Percentiles rank a stretch among this genome's conserved stretches.
These are phyloP conservation scores for Populus simonii DNA, from an alignment of 345 rosid species.

Conservation along the genomic window DNA sequence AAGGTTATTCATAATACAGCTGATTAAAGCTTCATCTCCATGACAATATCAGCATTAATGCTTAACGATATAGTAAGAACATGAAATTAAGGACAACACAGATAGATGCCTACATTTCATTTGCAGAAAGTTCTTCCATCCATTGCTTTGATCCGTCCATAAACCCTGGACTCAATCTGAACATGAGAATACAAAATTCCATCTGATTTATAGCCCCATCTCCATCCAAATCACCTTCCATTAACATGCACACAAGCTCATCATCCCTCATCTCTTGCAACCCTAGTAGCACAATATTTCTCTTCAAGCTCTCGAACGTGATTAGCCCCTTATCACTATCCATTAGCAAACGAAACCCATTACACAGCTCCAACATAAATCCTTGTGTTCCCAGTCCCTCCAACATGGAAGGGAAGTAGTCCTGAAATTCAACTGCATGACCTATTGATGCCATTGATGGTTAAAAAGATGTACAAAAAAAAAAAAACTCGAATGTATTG, in stretches of 20 bases:
- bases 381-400: conserved; percentile 51
- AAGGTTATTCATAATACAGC: background rate
- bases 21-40: background rate
- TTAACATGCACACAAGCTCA: conserved; percentile 55
- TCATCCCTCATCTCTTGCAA: conserved; percentile 54
- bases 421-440: conserved; percentile 43
- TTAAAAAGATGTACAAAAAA: background rate
- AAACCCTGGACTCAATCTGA: conserved; percentile 55
- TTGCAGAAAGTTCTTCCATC: conserved; percentile 17
- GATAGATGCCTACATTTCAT: background rate
- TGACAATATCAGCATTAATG: background rate
- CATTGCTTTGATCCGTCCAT: conserved; percentile 39
- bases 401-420: conserved; percentile 59
- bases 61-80: background rate
- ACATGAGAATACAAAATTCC: conserved; percentile 69
- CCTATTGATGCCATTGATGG: conserved; percentile 21
- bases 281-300: conserved; percentile 51
- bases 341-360: conserved; percentile 56
- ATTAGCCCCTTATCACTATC: conserved; percentile 60
- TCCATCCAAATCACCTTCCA: conserved; percentile 63
- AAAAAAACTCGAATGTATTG: background rate
- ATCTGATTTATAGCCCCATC: conserved; percentile 62
- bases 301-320: conserved; percentile 67
- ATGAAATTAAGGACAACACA: background rate
- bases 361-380: conserved; percentile 52